A percentile compares a stretch with the other conserved stretches of the same genome.
phyloP scores from a whole-genome alignment of 1,139 yeast species.

The Casaregolazyma suthepensis region DNA sequence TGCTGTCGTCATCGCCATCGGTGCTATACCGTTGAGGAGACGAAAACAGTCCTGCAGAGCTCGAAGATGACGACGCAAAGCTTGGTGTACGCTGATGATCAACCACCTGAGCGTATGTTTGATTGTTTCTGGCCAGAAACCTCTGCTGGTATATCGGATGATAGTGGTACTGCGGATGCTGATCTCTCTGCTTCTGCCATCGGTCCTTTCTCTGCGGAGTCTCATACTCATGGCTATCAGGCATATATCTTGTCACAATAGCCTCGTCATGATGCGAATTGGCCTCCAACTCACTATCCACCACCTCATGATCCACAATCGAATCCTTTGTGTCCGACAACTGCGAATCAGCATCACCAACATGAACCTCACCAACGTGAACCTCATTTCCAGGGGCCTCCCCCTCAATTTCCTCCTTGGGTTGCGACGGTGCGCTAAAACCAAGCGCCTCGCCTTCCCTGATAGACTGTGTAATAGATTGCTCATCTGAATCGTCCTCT shows the following conservation, averaged over 20 bases:
- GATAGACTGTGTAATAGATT: not conserved
- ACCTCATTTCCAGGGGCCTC: not conserved
- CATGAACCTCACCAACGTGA: not conserved
- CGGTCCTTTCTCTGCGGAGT: not conserved
- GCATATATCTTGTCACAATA: not conserved
- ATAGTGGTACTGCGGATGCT: slow-evolving; percentile 13
- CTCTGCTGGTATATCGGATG: slow-evolving; percentile 23
- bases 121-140: slow-evolving; percentile 12
- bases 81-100: slow-evolving; percentile 8
- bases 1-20: slow-evolving; percentile 11
- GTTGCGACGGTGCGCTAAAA: not conserved
- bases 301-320: not conserved
- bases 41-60: slow-evolving; percentile 9
- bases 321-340: not conserved
- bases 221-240: not conserved
- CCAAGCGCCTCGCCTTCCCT: not conserved
- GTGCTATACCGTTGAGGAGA: slow-evolving; percentile 9
- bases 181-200: slow-evolving; percentile 4
- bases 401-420: not conserved
- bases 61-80: slow-evolving; percentile 15
- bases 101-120: not conserved
- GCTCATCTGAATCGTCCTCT: not conserved
- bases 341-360: not conserved
- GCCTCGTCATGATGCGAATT: not conserved
- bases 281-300: not conserved